These are phyloP conservation scores for Candida railenensis DNA, from an alignment of 805 yeast species.

Conservation along the genomic window DNA sequence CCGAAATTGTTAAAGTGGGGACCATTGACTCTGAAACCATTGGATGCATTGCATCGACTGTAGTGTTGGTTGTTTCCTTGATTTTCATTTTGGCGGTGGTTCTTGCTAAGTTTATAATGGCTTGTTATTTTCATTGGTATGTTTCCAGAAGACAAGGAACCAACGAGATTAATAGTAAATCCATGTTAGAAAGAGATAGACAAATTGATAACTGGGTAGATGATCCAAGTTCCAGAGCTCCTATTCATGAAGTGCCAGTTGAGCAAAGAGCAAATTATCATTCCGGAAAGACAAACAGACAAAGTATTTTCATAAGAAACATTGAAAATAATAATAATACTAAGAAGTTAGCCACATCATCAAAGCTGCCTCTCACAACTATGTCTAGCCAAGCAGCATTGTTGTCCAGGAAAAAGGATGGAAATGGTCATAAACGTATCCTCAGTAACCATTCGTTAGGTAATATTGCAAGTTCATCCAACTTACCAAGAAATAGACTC, in stretches of 20 bases:
- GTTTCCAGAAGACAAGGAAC: slow-evolving; percentile 79
- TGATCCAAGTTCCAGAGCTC: slow-evolving; percentile 42
- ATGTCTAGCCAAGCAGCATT: slow-evolving; percentile 64
- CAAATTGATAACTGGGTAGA: slow-evolving; percentile 87
- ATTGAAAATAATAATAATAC: slow-evolving; percentile 10
- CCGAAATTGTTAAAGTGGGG: slow-evolving; percentile 87
- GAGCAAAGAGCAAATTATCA: slow-evolving; percentile 51
- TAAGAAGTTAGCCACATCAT: slow-evolving; percentile 19
- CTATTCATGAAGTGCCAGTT: slow-evolving; percentile 49
- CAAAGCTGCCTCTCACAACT: slow-evolving; percentile 49
- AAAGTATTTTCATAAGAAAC: slow-evolving; percentile 39
- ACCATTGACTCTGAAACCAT: slow-evolving; percentile 83
- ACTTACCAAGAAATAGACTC: slow-evolving; percentile 62
- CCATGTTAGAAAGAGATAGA: slow-evolving; percentile 61
- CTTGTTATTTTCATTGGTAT: slow-evolving; percentile 87
- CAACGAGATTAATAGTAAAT: slow-evolving; percentile 52
- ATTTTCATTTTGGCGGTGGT: slow-evolving; percentile 84
- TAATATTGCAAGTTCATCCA: slow-evolving; percentile 51
- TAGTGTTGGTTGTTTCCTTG: slow-evolving; percentile 78
- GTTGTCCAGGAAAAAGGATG: slow-evolving; percentile 13
- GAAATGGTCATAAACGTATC: slow-evolving; percentile 64
- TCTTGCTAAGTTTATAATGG: slow-evolving; percentile 72
- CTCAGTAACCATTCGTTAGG: slow-evolving; percentile 54
- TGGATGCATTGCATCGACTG: slow-evolving; percentile 89
- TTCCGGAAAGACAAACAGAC: slow-evolving; percentile 34